Evolutionary conservation across 768 basidiomycete genomes (phyloP).

Genomic region (Amyloporia xantha): DNA sequence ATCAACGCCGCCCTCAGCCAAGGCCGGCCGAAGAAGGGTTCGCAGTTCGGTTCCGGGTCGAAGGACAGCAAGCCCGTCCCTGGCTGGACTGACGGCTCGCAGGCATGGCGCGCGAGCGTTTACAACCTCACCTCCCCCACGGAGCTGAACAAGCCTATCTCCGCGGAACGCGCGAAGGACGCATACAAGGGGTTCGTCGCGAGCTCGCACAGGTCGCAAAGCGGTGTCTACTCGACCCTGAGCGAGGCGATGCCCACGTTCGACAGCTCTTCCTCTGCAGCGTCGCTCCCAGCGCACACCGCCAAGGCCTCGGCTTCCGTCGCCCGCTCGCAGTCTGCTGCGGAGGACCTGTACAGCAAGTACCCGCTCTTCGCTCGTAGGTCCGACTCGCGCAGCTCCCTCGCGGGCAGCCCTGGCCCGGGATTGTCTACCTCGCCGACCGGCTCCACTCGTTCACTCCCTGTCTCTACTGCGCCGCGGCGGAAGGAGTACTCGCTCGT

Average conservation of each 20-base stretch:
- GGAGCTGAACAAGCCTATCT: constrained; percentile 14
- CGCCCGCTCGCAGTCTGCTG: constrained; percentile 15
- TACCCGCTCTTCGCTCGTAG: constrained; percentile 53
- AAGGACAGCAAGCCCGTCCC: constrained; percentile 39
- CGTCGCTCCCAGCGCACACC: constrained; percentile 5
- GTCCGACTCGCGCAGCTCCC: constrained; percentile 41
- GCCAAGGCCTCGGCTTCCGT: constrained; percentile 11
- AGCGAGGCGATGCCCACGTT: constrained; percentile 9
- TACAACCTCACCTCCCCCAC: constrained; percentile 46
- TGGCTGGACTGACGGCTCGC: constrained; percentile 64
- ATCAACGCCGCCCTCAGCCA: constrained; percentile 42
- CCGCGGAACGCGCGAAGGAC: constrained; percentile 25
- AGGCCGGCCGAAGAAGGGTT: constrained; percentile 26
- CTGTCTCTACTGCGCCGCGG: constrained; percentile 28
- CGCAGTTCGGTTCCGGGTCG: constrained; percentile 23
- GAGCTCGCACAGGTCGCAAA: constrained; percentile 39
- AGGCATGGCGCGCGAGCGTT: constrained; percentile 60
- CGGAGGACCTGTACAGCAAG: constrained; percentile 40
- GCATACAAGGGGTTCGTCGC: constrained; percentile 41
- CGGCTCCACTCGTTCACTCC: constrained; percentile 30
- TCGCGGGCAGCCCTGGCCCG: constrained; percentile 18
- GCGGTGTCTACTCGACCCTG: constrained; percentile 43
- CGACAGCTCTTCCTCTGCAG: constrained; percentile 1
- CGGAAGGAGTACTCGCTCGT: constrained; percentile 38
- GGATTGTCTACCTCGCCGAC: constrained; percentile 24